Percentiles rank a stretch among this genome's conserved stretches.
phyloP scores from a whole-genome alignment of 2,329 filamentous ascomycete genomes.

The Xylariaceae sp. region DNA sequence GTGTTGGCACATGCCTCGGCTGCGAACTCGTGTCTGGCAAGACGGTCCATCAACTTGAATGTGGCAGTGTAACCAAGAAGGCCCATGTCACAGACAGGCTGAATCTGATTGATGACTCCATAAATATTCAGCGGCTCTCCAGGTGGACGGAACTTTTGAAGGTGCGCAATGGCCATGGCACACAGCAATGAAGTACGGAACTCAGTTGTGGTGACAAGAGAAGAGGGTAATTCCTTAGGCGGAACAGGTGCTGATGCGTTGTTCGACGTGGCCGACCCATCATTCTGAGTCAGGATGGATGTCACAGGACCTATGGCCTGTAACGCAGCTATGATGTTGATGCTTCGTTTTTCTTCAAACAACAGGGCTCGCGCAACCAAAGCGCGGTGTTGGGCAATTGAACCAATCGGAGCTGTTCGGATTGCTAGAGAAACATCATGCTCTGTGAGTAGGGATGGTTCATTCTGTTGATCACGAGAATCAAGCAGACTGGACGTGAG shows the following conservation, averaged over 20 bases:
- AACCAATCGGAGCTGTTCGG: constrained; percentile 73
- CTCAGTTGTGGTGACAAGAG: constrained; percentile 47
- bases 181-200: constrained; percentile 57
- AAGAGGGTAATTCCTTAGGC: constrained; percentile 46
- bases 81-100: constrained; percentile 44
- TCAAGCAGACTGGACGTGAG: constrained; percentile 62
- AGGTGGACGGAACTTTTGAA: constrained; percentile 44
- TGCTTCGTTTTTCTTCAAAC: constrained; percentile 50
- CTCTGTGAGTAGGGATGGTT: constrained; percentile 34
- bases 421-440: constrained; percentile 66
- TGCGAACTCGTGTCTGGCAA: constrained; percentile 47
- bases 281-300: constrained; percentile 31
- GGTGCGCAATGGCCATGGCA: constrained; percentile 59
- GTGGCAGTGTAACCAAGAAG: constrained; percentile 60
- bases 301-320: constrained; percentile 47
- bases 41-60: constrained; percentile 55
- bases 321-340: constrained; percentile 56
- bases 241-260: constrained; percentile 31
- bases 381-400: constrained; percentile 63
- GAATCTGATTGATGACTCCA: constrained; percentile 46
- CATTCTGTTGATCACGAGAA: constrained; percentile 45
- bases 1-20: constrained; percentile 46
- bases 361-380: constrained; percentile 59
- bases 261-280: constrained; percentile 13
- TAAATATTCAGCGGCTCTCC: constrained; percentile 47